Base-by-base conservation (phyloP, 352 stramenopile species). In the Phytophthora ohioensis region DNA sequence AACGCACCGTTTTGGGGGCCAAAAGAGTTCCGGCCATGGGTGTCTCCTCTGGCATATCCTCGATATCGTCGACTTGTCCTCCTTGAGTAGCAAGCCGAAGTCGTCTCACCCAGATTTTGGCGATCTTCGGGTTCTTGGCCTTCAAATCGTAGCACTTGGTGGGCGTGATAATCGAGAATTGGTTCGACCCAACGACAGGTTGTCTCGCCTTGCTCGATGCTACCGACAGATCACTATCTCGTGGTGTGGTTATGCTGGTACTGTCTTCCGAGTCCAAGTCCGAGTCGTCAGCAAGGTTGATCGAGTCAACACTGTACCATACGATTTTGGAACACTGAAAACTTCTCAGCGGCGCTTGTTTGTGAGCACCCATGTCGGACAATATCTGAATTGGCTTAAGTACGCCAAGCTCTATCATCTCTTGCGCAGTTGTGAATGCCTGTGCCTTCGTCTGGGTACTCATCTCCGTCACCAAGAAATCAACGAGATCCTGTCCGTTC, bases 141-240 rank as follows among this genome's bases (percentile, higher is more conserved):
- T 95, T 95, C 30, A 97, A 75, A 59, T 95, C 84, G 49, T 95
- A 97, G 65, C 82, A 92, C 64, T 95, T 97, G 1, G 84, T 93
- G 10, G 87, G 78, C 3, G 88, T 97, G 60, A 94, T 87, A 57
- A 97, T 95, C 4, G 90, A 94, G 53, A 97, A 97, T 51, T 95
- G 85, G 36, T 88, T 92, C 5, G 88, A 91, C 5, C 82, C 78
- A 35, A 81, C 57, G 10, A 69, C 59, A 6, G 30, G 17, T 39
- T 53, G 42, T 42, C 78, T 85, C 69, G 35, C 41, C 13, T 77
- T 82, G 27, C 38, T 43, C 0, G 56, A 60, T 3, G 30, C 42
- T 71, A 45, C 52, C 0, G 47, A 32, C 13, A 61, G 15, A 17
- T 81, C 38, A 45, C 66, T 75, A 57, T 76, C 52, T 54, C 63